These are phyloP conservation scores for Penicillium arizonense DNA, from an alignment of 495 filamentous ascomycete species.

Conservation along the genomic window DNA sequence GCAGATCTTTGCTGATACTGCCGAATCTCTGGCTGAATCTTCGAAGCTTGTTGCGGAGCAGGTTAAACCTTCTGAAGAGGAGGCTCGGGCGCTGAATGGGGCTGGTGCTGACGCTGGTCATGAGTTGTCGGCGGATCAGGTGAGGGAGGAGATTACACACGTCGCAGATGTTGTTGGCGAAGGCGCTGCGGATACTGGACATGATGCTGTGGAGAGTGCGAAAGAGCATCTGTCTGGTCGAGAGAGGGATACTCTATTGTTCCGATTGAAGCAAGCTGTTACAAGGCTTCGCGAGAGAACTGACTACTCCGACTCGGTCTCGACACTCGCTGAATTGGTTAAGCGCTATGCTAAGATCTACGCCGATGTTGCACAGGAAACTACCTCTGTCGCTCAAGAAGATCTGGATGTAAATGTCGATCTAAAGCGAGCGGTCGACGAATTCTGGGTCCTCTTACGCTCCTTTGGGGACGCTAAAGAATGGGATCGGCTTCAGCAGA, in stretches of 20 bases:
- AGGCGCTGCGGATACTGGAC: slow-evolving; percentile 63
- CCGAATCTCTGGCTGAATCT: slow-evolving; percentile 68
- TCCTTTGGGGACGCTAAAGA: slow-evolving; percentile 72
- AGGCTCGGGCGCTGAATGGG: slow-evolving; percentile 55
- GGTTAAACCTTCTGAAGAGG: slow-evolving; percentile 62
- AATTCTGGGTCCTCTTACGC: slow-evolving; percentile 74
- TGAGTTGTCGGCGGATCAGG: slow-evolving; percentile 55
- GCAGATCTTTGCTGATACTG: slow-evolving; percentile 85
- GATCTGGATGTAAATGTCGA: slow-evolving; percentile 71
- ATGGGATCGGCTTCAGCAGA: slow-evolving; percentile 71
- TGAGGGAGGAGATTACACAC: slow-evolving; percentile 61
- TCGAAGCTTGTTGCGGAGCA: slow-evolving; percentile 71
- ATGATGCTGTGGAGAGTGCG: slow-evolving; percentile 63
- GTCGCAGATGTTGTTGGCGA: slow-evolving; percentile 61
- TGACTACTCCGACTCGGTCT: slow-evolving; percentile 84
- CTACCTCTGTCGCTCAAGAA: slow-evolving; percentile 60
- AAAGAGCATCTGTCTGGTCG: slow-evolving; percentile 64
- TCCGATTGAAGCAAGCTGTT: slow-evolving; percentile 75
- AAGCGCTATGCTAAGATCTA: slow-evolving; percentile 77
- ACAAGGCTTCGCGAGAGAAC: slow-evolving; percentile 67
- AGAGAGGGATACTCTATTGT: slow-evolving; percentile 69
- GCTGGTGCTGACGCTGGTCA: slow-evolving; percentile 55
- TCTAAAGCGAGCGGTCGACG: slow-evolving; percentile 69
- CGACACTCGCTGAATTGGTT: slow-evolving; percentile 70
- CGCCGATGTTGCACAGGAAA: slow-evolving; percentile 64